Evolutionary conservation across 129 eudicot species (phyloP).

Genomic region (Flaveria robusta): DNA sequence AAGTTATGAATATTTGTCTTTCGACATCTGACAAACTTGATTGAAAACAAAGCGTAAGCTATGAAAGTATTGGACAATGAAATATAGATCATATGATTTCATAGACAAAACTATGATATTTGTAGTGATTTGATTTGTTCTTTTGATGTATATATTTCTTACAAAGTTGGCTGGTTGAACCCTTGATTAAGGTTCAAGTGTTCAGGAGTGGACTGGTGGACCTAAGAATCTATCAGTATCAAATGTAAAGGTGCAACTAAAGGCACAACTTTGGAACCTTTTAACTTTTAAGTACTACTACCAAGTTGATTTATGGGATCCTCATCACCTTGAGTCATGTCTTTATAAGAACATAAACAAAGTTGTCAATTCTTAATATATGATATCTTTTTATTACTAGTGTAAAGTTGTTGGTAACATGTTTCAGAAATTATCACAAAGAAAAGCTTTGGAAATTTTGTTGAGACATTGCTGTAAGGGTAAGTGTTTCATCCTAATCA

Average conservation of each 20-base stretch:
- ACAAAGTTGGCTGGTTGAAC: background rate
- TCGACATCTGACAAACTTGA: background rate
- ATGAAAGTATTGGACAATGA: background rate
- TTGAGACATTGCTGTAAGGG: too few species aligned
- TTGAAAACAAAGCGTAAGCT: background rate
- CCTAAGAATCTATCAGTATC: background rate
- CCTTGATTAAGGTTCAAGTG: background rate
- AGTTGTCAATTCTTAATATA: too few species aligned
- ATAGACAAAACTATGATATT: too few species aligned
- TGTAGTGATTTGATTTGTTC: too few species aligned
- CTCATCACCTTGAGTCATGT: too few species aligned
- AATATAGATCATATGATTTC: background rate
- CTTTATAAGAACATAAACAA: too few species aligned
- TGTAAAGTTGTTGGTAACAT: too few species aligned
- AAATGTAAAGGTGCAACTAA: background rate
- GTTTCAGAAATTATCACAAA: too few species aligned
- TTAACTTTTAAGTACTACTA: background rate
- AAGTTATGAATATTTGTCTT: background rate
- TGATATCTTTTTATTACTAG: too few species aligned
- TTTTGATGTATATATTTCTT: background rate
- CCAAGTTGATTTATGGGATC: too few species aligned
- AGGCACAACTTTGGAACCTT: background rate
- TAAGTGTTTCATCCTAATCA: too few species aligned
- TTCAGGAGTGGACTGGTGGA: background rate
- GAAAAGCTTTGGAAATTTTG: too few species aligned